A percentile compares a stretch with the other conserved stretches of the same genome.
phyloP scores from a whole-genome alignment of 1,139 yeast species.

The Hansenula anomala region DNA sequence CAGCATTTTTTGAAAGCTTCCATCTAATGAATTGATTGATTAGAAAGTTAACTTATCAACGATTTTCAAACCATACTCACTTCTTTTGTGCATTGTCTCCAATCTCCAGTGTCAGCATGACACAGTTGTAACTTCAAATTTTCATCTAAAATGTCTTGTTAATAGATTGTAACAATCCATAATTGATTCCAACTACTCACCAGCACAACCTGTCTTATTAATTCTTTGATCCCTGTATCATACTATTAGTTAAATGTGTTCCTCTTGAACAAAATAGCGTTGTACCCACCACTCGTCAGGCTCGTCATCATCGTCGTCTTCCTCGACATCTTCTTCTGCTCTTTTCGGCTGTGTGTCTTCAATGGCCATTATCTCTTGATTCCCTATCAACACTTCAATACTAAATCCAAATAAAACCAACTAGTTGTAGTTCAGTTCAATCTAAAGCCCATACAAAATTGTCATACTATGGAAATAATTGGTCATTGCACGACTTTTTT shows the following conservation, averaged over 20 bases:
- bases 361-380: neutral
- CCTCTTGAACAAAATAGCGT: no score
- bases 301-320: slow-evolving; percentile 37
- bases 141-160: no score
- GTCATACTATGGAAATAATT: no score
- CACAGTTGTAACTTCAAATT: slow-evolving; percentile 64
- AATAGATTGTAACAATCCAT: neutral
- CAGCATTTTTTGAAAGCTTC: slow-evolving; percentile 56
- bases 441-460: no score
- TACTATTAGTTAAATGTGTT: no score
- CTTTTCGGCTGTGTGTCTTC: slow-evolving; percentile 3
- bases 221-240: slow-evolving; percentile 70
- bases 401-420: no score
- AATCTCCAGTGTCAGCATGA: slow-evolving; percentile 76
- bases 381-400: no score
- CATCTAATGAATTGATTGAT: no score
- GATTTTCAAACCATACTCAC: no score
- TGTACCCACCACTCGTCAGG: slow-evolving; percentile 48
- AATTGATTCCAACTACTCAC: slow-evolving; percentile 20
- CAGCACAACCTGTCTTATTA: slow-evolving; percentile 66
- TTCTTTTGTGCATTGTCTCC: slow-evolving; percentile 67
- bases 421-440: no score
- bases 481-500: neutral
- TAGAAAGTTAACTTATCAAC: no score
- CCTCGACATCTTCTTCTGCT: neutral